Conservation (phyloP, 2,329 filamentous ascomycete species). For the Aspergillus terreus region DNA sequence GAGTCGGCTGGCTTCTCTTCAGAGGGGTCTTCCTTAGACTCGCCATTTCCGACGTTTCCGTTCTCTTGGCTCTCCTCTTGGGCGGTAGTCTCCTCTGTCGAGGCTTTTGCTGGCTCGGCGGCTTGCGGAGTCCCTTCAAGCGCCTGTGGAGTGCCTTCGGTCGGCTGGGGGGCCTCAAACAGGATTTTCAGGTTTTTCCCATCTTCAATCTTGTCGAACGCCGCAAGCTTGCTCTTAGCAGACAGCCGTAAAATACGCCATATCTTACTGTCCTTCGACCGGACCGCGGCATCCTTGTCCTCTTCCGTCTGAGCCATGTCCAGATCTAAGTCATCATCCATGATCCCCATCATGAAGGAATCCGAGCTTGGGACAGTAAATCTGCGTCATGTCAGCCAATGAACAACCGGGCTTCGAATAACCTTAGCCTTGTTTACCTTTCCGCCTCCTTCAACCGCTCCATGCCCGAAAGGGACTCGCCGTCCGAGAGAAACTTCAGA, state of each 20-base stretch:
- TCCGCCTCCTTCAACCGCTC: slow-evolving; percentile 64
- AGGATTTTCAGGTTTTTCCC: slow-evolving; percentile 63
- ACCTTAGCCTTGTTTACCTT: slow-evolving; percentile 39
- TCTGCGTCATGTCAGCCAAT: slow-evolving; percentile 34
- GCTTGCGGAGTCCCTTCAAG: slow-evolving; percentile 19
- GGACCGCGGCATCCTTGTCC: slow-evolving; percentile 57
- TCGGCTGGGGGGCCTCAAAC: slow-evolving; percentile 33
- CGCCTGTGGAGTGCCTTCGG: slow-evolving; percentile 14
- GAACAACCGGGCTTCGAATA: not conserved
- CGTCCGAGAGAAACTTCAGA: slow-evolving; percentile 72
- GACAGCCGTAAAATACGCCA: slow-evolving; percentile 87
- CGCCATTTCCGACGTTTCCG: too few species aligned
- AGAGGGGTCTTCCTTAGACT: not conserved
- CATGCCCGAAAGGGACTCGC: slow-evolving; percentile 58
- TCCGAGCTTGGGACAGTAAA: slow-evolving; percentile 67
- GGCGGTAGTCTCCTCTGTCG: not conserved
- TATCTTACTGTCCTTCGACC: slow-evolving; percentile 78
- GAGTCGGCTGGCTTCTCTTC: slow-evolving; percentile 9
- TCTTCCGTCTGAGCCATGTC: slow-evolving; percentile 69
- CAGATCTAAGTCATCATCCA: slow-evolving; percentile 78
- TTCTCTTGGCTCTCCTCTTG: too few species aligned
- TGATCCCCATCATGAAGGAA: slow-evolving; percentile 68
- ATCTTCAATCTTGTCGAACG: slow-evolving; percentile 85
- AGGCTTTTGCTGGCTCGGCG: slow-evolving; percentile 18
- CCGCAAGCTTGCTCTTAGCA: slow-evolving; percentile 65